Base-by-base conservation (phyloP, 192 early-diverging fungal species). In the Coemansia sp. region DNA sequence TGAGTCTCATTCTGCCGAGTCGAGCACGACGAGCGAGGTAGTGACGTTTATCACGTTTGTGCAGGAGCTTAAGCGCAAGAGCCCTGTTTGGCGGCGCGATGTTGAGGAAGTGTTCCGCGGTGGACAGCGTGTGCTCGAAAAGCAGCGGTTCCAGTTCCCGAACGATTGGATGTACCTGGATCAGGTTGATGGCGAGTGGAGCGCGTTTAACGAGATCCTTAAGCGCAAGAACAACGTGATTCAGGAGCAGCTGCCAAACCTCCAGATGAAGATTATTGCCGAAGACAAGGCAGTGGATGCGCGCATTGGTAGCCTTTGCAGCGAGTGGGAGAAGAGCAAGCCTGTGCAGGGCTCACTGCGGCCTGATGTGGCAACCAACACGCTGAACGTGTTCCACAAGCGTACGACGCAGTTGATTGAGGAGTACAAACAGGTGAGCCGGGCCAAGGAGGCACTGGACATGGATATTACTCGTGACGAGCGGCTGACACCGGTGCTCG, bases 141-240 rank as follows among this genome's bases (percentile, higher is more conserved):
- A 89, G 50, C 95, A 96, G 73, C 82, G 96, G 41, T 99, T 84
- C 80, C 88, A 91, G 69, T 97, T 96, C 72, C 92, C 94, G n/a
- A 68, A 59, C 33, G 94, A 98, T 66, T 98, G 96, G 95, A 67
- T 98, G 41, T 91, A 95, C 68, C 80, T 91, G 33, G 98, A 97
- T 52, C 92, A 97, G 61, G 82, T 98, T 14, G 94, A 94, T 41
- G 94, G 95, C 64, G 98, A 98, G 73, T 98, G 95, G 93, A 91
- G 89, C 66, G 90, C 95, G 3, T 95, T 98, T 55, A 93, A 90
- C 66, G 91, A 97, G 78, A 96, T 99, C 55, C 66, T 98, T 34
- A 80, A 78, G 49, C 83, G 89, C 67, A 97, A 98, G 85, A 89
- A 91, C 65, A 86, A 87, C 51, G 83, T 86, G 40, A 96, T 99